phyloP scores from a whole-genome alignment of 805 yeast genomes.

The Cyberlindnera mrakii region DNA sequence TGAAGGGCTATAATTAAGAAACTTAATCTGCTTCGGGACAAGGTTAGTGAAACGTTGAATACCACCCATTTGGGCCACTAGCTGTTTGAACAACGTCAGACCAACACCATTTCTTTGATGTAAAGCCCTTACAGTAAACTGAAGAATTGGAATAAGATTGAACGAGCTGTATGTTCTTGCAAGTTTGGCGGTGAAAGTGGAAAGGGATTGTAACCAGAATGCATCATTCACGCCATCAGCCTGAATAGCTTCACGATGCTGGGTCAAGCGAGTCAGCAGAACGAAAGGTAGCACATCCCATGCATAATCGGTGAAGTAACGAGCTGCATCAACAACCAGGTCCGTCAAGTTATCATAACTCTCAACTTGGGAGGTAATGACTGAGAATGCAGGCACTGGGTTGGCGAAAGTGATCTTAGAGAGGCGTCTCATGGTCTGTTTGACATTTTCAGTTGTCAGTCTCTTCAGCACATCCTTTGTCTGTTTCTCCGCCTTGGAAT shows the following conservation, averaged over 20 bases:
- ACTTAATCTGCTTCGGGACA: constrained; percentile 55
- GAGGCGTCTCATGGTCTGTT: constrained; percentile 63
- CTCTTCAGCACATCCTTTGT: constrained; percentile 76
- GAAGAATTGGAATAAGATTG: constrained; percentile 56
- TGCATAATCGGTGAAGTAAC: constrained; percentile 66
- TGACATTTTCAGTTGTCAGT: constrained; percentile 72
- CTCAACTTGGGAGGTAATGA: constrained; percentile 76
- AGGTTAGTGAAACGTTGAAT: constrained; percentile 64
- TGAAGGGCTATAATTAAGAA: constrained; percentile 59
- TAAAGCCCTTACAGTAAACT: constrained; percentile 55
- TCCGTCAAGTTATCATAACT: constrained; percentile 84
- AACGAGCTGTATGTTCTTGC: constrained; percentile 48
- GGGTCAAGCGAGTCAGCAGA: constrained; percentile 60
- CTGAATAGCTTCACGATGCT: constrained; percentile 64
- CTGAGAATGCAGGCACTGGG: constrained; percentile 71
- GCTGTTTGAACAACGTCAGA: constrained; percentile 58
- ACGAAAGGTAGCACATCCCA: constrained; percentile 84
- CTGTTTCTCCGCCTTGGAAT: constrained; percentile 65
- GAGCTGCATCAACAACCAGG: constrained; percentile 72
- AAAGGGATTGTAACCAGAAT: constrained; percentile 80
- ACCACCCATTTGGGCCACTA: constrained; percentile 73
- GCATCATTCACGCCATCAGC: constrained; percentile 74
- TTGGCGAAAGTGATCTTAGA: constrained; percentile 68
- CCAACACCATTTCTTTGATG: constrained; percentile 54
- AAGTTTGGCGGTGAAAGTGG: constrained; percentile 72